A percentile compares a stretch with the other conserved stretches of the same genome.
Evolutionary conservation across 495 filamentous ascomycete species (phyloP).

Genomic region (Neurospora intermedia): DNA sequence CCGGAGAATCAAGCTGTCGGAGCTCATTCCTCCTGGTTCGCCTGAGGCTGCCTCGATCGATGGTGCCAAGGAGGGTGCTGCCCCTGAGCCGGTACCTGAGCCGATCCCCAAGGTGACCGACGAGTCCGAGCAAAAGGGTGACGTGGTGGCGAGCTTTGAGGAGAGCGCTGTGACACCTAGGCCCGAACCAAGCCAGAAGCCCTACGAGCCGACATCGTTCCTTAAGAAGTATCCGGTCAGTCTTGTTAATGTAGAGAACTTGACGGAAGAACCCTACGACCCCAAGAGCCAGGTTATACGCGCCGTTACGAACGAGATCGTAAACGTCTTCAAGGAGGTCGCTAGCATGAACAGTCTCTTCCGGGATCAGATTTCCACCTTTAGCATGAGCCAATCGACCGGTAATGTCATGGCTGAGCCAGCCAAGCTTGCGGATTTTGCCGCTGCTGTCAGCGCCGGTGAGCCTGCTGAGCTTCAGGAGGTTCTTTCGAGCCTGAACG

Average conservation of each 20-base stretch:
- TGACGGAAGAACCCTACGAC: slow-evolving; percentile 78
- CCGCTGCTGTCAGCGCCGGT: slow-evolving; percentile 84
- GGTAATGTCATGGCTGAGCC: slow-evolving; percentile 94
- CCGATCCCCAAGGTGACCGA: slow-evolving; percentile 38
- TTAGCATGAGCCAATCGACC: slow-evolving; percentile 87
- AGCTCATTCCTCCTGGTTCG: slow-evolving; percentile 54
- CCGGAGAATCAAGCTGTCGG: slow-evolving; percentile 81
- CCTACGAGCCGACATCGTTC: slow-evolving; percentile 86
- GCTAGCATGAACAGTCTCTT: slow-evolving; percentile 90
- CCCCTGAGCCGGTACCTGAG: slow-evolving; percentile 42
- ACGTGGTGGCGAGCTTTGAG: slow-evolving; percentile 96
- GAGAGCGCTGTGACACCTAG: slow-evolving; percentile 51
- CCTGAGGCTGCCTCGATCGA: slow-evolving; percentile 17
- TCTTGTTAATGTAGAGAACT: slow-evolving; percentile 88
- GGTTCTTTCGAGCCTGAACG: slow-evolving; percentile 77
- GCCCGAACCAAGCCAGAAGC: slow-evolving; percentile 35
- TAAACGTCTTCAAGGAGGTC: slow-evolving; percentile 96
- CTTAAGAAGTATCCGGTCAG: slow-evolving; percentile 82
- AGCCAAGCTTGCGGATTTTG: slow-evolving; percentile 90
- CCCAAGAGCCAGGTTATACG: slow-evolving; percentile 76
- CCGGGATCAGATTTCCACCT: slow-evolving; percentile 92
- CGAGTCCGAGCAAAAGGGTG: slow-evolving; percentile 53
- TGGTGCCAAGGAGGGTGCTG: slow-evolving; percentile 24
- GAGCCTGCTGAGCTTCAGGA: slow-evolving; percentile 89
- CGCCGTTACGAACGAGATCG: slow-evolving; percentile 91